These are phyloP conservation scores for Debaryomyces castellii DNA, from an alignment of 805 yeast species.

Conservation along the genomic window DNA sequence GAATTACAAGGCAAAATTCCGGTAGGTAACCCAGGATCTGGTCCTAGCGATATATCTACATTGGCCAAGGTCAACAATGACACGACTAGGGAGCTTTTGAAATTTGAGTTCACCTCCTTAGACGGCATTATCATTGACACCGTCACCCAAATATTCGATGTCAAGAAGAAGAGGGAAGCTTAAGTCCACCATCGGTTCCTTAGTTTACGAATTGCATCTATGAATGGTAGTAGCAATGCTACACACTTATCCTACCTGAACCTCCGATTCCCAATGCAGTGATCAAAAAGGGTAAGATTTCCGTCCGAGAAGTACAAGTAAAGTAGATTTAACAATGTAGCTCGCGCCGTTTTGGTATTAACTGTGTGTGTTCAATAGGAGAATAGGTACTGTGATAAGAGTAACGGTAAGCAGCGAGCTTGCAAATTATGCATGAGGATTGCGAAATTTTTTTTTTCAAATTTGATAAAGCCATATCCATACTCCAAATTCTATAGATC, in stretches of 20 bases:
- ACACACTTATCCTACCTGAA: no score
- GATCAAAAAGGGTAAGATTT: no score
- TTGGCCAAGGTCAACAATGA: conserved; percentile 32
- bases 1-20: conserved; percentile 30
- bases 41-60: conserved; percentile 23
- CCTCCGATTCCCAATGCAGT: background rate
- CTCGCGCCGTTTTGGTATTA: no score
- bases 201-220: no score
- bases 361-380: no score
- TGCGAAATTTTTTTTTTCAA: background rate
- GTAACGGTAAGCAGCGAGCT: no score
- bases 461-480: background rate
- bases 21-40: conserved; percentile 32
- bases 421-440: background rate
- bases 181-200: no score
- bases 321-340: no score
- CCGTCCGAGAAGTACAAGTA: no score
- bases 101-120: conserved; percentile 37
- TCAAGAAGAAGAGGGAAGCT: background rate
- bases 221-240: no score
- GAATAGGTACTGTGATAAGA: no score
- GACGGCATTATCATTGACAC: conserved; percentile 42
- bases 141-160: conserved; percentile 25
- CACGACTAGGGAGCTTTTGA: conserved; percentile 34
- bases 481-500: no score